These are phyloP conservation scores for Claviceps spartinae DNA, from an alignment of 2,329 filamentous ascomycete species.

Conservation along the genomic window DNA sequence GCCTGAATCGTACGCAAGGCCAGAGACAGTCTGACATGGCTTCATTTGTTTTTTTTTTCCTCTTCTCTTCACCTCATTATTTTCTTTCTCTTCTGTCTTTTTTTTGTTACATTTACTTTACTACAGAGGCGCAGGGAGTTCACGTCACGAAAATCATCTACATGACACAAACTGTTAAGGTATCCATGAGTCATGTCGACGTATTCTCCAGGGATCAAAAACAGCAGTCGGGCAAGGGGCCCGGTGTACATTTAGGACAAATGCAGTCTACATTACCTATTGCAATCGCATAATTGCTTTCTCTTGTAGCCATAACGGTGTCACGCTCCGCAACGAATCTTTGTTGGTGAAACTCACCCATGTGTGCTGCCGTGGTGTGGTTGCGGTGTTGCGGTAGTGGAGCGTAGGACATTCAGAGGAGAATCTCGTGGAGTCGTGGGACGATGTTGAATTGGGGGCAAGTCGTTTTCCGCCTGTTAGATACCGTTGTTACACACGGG, in stretches of 20 bases:
- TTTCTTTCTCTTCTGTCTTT: background rate
- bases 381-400: background rate
- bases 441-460: background rate
- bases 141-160: background rate
- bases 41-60: background rate
- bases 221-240: background rate
- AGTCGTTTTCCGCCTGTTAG: background rate
- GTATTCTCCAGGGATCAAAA: background rate
- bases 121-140: constrained; percentile 1
- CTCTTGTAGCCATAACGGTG: background rate
- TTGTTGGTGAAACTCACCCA: background rate
- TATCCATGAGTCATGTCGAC: too few relatives aligned
- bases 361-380: background rate
- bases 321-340: background rate
- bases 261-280: background rate
- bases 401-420: background rate
- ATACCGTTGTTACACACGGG: background rate
- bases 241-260: background rate
- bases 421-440: constrained; percentile 2
- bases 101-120: background rate
- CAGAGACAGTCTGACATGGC: background rate
- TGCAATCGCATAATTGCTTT: background rate
- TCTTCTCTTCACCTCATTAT: background rate
- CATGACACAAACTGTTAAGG: background rate
- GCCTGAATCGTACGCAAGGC: background rate